phyloP scores from a whole-genome alignment of 2,329 filamentous ascomycete species.

The Ascomycota sp. region DNA sequence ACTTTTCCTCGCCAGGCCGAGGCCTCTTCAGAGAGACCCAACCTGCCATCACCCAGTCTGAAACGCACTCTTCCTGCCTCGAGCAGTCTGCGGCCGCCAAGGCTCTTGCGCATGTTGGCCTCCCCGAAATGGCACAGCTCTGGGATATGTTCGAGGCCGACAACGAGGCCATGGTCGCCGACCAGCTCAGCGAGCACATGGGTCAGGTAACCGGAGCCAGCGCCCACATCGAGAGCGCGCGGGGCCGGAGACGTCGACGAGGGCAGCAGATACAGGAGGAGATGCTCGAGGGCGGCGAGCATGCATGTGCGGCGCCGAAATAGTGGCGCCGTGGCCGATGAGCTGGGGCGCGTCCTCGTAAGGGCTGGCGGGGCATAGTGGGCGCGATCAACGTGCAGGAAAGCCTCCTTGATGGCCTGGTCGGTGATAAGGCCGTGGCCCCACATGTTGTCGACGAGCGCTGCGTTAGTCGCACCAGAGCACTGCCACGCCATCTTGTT shows the following conservation, averaged over 20 bases:
- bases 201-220: constrained; percentile 66
- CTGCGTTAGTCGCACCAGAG: constrained; percentile 52
- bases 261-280: constrained; percentile 24
- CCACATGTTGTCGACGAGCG: constrained; percentile 61
- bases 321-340: constrained; percentile 35
- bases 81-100: constrained; percentile 37
- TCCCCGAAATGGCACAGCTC: constrained; percentile 41
- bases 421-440: constrained; percentile 53
- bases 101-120: constrained; percentile 43
- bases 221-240: constrained; percentile 53
- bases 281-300: constrained; percentile 28
- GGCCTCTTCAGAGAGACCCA: constrained; percentile 32
- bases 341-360: constrained; percentile 42
- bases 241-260: constrained; percentile 13
- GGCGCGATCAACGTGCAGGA: constrained; percentile 71
- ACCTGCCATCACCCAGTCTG: constrained; percentile 52
- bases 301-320: constrained; percentile 42
- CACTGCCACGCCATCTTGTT: constrained; percentile 74
- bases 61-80: constrained; percentile 47
- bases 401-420: constrained; percentile 54
- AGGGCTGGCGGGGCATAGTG: constrained; percentile 52
- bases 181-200: constrained; percentile 71
- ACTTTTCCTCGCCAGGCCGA: constrained; percentile 23
- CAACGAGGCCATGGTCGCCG: constrained; percentile 28
- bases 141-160: constrained; percentile 57